Conservation (phyloP, 441 rosid species). For the Pelargonium fulgidum region DNA sequence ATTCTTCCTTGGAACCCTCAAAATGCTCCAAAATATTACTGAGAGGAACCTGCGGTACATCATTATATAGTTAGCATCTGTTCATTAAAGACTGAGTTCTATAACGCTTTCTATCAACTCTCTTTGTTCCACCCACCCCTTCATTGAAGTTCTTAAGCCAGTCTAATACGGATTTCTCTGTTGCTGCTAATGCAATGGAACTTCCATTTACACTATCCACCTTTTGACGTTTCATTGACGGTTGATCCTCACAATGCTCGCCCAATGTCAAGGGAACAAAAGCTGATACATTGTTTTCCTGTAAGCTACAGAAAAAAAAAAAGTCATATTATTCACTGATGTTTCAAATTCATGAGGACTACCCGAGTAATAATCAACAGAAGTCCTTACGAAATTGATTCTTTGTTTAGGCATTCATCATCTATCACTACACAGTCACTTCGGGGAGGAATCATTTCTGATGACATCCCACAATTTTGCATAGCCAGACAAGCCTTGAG, state of each 20-base stretch:
- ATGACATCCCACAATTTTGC: slow-evolving; percentile 25
- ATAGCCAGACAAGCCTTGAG: slow-evolving; percentile 34
- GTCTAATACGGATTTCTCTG: slow-evolving; percentile 28
- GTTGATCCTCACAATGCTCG: slow-evolving; percentile 11
- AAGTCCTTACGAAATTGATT: slow-evolving; percentile 4
- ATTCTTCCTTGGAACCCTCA: slow-evolving; percentile 26
- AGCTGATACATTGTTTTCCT: slow-evolving; percentile 6
- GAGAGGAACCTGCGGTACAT: slow-evolving; percentile 30
- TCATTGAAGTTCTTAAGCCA: slow-evolving; percentile 32
- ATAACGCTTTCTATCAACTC: background rate
- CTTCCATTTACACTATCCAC: slow-evolving; percentile 18
- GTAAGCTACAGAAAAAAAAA: background rate
- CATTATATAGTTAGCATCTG: background rate
- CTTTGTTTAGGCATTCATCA: slow-evolving; percentile 16
- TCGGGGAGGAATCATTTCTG: slow-evolving; percentile 18
- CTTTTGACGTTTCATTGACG: slow-evolving; percentile 34
- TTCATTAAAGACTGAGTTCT: background rate
- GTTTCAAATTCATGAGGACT: slow-evolving; percentile 10
- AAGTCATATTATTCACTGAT: background rate
- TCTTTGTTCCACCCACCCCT: slow-evolving; percentile 34
- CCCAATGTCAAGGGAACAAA: background rate
- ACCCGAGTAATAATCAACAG: background rate
- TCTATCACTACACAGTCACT: background rate
- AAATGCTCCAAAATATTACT: slow-evolving; percentile 37
- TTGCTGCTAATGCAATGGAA: slow-evolving; percentile 20